These are phyloP conservation scores for Porodaedalea pini DNA, from an alignment of 1,284 basidiomycete genomes.

Conservation along the genomic window DNA sequence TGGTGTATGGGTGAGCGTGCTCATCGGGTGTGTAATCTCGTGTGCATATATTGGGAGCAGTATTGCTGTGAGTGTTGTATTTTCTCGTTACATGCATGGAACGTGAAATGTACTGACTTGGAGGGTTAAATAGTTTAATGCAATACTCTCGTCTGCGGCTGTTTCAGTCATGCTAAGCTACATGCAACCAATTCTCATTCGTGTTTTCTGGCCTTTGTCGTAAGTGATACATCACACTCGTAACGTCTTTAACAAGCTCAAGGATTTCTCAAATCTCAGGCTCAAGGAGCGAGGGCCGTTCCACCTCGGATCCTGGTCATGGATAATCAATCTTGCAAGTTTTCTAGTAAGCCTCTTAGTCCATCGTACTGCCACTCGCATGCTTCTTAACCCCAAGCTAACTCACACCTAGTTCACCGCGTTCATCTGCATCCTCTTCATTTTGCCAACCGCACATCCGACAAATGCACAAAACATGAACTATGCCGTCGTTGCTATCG, in stretches of 20 bases:
- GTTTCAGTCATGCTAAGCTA: constrained; percentile 61
- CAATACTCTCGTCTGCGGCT: constrained; percentile 53
- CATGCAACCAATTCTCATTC: constrained; percentile 54
- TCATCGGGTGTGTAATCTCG: constrained; percentile 52
- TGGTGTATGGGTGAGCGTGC: constrained; percentile 54
- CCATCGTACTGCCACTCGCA: neutral
- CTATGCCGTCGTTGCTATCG: constrained; percentile 53
- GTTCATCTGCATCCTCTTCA: constrained; percentile 54
- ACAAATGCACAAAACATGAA: constrained; percentile 62
- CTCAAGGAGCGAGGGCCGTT: constrained; percentile 50
- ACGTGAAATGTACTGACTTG: neutral
- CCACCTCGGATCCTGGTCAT: constrained; percentile 50
- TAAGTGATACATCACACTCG: constrained; percentile 28
- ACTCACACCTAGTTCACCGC: constrained; percentile 41
- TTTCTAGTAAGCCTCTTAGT: constrained; percentile 36
- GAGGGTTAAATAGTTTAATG: constrained; percentile 43
- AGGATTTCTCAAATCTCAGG: constrained; percentile 27
- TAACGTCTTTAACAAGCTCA: neutral
- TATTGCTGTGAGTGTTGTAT: constrained; percentile 42
- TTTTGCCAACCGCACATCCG: constrained; percentile 58
- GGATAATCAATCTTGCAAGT: constrained; percentile 47
- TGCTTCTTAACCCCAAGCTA: neutral
- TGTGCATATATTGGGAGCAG: constrained; percentile 57
- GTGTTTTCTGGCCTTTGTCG: constrained; percentile 56
- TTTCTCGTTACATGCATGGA: neutral